A percentile compares a stretch with the other conserved stretches of the same genome.
These are phyloP conservation scores for Cydonia oblonga DNA, from an alignment of 331 rosid genomes.

Conservation along the genomic window DNA sequence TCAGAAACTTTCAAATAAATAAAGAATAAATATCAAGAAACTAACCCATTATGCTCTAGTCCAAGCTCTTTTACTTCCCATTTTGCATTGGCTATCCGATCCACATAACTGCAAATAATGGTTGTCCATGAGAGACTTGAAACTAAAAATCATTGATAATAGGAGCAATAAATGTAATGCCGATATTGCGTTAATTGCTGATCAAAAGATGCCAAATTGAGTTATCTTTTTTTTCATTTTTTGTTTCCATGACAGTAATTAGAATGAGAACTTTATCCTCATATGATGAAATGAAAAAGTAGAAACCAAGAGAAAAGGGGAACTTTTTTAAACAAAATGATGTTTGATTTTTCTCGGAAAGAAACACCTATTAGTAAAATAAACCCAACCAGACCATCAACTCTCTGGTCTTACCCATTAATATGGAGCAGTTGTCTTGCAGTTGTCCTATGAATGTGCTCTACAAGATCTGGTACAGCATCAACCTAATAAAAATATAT, in stretches of 20 bases:
- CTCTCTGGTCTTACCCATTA: conserved; percentile 60
- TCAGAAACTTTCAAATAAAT: neutral
- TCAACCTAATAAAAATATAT: conserved; percentile 52
- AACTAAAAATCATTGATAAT: neutral
- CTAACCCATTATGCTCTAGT: conserved; percentile 96
- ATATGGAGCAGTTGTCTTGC: conserved; percentile 76
- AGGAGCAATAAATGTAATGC: too few species aligned
- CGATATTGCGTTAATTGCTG: neutral
- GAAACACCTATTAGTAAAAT: neutral
- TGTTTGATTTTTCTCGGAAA: neutral
- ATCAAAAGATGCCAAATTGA: neutral
- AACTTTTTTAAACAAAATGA: neutral
- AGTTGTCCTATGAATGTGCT: conserved; percentile 78
- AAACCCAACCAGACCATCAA: neutral
- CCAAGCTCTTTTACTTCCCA: conserved; percentile 99
- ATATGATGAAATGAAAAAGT: neutral
- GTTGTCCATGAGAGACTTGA: neutral
- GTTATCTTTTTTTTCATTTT: neutral
- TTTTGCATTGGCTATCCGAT: conserved; percentile 79
- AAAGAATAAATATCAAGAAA: conserved; percentile 13
- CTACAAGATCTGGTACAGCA: conserved; percentile 84
- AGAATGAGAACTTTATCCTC: neutral
- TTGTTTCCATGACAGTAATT: neutral
- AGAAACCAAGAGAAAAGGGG: neutral
- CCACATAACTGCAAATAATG: conserved; percentile 63